Evolutionary conservation across 495 filamentous ascomycete genomes (phyloP), one percentile per base, ranked within the genome.

Genomic region (Staphylotrichum longicolle): DNA sequence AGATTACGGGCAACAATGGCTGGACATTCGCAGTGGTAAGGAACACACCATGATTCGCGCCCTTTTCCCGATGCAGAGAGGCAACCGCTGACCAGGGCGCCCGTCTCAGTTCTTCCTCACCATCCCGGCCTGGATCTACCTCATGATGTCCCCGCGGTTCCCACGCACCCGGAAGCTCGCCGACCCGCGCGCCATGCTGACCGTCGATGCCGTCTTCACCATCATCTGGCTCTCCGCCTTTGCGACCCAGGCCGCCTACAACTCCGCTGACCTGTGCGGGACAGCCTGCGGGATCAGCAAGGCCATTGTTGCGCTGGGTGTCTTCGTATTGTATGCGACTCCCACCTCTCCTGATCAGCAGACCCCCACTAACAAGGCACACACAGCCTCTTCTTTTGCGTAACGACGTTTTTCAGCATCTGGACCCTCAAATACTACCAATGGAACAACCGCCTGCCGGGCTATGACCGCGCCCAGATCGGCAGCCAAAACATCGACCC

Each of bases 211-310:
- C 4, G 54, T 93, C 35, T 93, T 88, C 70, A 75, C 83, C 46
- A 73, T 96, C 47, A 76, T 96, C 66, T 98, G 92, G 92, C 85
- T 96, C 61, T 85, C 86, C 7, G 92, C 87, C 1, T 94, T 92
- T 75, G 82, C 91, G 5, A 82, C 86, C 46, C 82, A 96, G 46
- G 89, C 90, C 1, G 80, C 83, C 2, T 98, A 77, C 57, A 81
- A 84, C 66, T 76, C 79, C 1, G 76, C 75, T 39, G 75, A 75
- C 58, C 68, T 72, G 3, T 83, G 81, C 69, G 76, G 75, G 3
- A 71, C 75, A 12, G 82, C 66, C 51, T 97, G 93, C 74, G 78
- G 78, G 15, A 70, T 93, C 52, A 92, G 89, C 78, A 88, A 89
- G 56, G 88, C 85, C 12, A 86, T 86, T 12, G 86, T 90, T n/a